Base-by-base conservation (phyloP, 2,329 filamentous ascomycete genomes). In the Pseudocercospora fuligena region DNA sequence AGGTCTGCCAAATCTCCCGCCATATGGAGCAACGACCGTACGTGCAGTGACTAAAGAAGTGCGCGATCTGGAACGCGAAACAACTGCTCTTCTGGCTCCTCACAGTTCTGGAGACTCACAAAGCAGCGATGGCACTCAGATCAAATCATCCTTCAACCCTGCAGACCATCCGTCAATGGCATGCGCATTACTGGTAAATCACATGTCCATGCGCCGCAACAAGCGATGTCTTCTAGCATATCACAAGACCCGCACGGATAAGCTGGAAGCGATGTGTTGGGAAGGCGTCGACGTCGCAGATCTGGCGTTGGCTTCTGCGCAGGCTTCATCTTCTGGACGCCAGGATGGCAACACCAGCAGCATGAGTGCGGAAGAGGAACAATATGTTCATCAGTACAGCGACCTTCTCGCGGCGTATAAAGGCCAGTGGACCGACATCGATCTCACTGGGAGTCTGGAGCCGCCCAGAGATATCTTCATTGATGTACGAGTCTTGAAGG, bases 361-460 rank as follows among this genome's bases (percentile, higher is more conserved):
- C 74, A 82, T 98, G 66, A 97, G 93, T 74, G 94, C 95, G 0
- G 94, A 98, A 78, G 95, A 99, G 79, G 94, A 97, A 79, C 95
- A 98, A 74, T 99, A 97, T 76, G 92, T 97, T 65, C 87, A 94
- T 67, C 90, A 94, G 75, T 99, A 97, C 77, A 90, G 91, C 70
- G 94, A 99, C 75, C 84, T 99, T 71, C 82, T 99, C 63, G 93
- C 94, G n/a, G 92, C 93, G 1, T 97, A 96, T 80, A 99, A 99
- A 79, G 95, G 95, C 0, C 93, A 97, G 75, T 99, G 94, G 94
- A 98, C 94, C 21, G 95, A 99, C 78, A 91, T 99, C 72, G 95
- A 99, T 80, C 83, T 99, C 63, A 97, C 95, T 2, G 95, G 95
- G 33, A 95, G 92, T 75, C 83, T 99, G 76, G 93, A 97, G 76